Evolutionary conservation across 2,329 filamentous ascomycete species (phyloP), one percentile per base, ranked within the genome.

Genomic region (Talaromyces albobiverticillius): DNA sequence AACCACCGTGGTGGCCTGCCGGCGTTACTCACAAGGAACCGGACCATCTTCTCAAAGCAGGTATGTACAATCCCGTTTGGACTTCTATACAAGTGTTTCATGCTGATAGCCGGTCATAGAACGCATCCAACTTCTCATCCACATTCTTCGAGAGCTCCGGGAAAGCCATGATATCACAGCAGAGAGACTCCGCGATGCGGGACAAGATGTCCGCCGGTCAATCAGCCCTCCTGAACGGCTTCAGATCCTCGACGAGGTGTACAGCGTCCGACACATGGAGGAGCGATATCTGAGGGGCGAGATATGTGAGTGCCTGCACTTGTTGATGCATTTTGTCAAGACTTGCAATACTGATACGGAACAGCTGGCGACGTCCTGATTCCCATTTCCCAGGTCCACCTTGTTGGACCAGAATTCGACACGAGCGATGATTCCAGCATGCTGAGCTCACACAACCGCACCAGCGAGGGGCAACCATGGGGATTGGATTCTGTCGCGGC

Each of bases 11-110:
- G 67, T 74, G 70, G 69, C 69, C 70, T 20, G 41, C 58, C 18
- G 70, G 68, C 25, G 70, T 75, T 40, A 71, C 63, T 11, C 75
- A 77, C 57, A 68, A 65, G 54, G 75, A 77, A 55, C 74, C 75
- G 8, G 74, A 76, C 56, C 75, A 78, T 61, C 64, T 76, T 16
- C 63, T 66, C 31, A 75, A 74, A 56, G 61, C 64, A 46, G 70
- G 74, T 76, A 65, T 57, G 69, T n/a, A 20, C 2, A 1, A 3
- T 8, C 36, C 22, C 13, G 34, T 38, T 18, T 10, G 2, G 14
- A 14, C 20, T 43, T 20, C 5, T 2, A n/a, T 48, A 9, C 25
- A 9, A 34, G 20, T 23, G 14, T 8, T 40, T 6, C 6, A 18
- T 38, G 26, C 26, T 22, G 10, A 29, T 40, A 20, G n/a, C 16